Evolutionary conservation across 805 yeast species (phyloP), one percentile per base, ranked within the genome.

Genomic region (Barnettozyma pratensis): DNA sequence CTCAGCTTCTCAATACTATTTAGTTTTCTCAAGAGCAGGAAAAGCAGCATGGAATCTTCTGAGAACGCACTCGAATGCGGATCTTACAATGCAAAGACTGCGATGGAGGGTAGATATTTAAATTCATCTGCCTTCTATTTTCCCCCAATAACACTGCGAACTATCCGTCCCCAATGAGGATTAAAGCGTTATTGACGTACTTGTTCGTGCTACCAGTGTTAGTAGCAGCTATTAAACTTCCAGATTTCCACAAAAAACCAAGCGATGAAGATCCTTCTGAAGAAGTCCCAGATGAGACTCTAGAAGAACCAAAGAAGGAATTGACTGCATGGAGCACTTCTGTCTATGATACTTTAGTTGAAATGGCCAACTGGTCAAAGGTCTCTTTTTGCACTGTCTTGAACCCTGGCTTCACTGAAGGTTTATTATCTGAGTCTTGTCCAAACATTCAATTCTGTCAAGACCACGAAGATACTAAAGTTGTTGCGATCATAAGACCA

Each of bases 401-500:
- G 7, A 29, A 49, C 9, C 49, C 49, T 5, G 26, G 14, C 7
- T 46, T 49, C 36, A 37, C 25, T 9, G 43, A 34, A 25, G 52
- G 52, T n/a, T 28, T 11, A 6, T 6, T 46, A 9, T 25, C 42
- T 25, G 47, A 46, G 14, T 40, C 49, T 14, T 49, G 52, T 41
- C 52, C 52, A 32, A 44, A 34, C 9, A 36, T 49, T 8, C n/a
- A 37, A 7, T 49, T 46, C 39, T 59, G 63, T 45, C 31, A 32
- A 26, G 52, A 54, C 7, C 26, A 44, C 6, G 14, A 14, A 2
- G 37, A 40, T 12, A 26, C 47, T 5, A n/a, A 41, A 12, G 39
- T 59, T n/a, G 32, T 52, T 2, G 34, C 47, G 5, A 47, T 47
- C 10, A 39, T 47, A n/a, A 44, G 39, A 9, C 61, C 64, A 10